Conservation (phyloP, 306 rosid species). For the Begonia masoniana region DNA sequence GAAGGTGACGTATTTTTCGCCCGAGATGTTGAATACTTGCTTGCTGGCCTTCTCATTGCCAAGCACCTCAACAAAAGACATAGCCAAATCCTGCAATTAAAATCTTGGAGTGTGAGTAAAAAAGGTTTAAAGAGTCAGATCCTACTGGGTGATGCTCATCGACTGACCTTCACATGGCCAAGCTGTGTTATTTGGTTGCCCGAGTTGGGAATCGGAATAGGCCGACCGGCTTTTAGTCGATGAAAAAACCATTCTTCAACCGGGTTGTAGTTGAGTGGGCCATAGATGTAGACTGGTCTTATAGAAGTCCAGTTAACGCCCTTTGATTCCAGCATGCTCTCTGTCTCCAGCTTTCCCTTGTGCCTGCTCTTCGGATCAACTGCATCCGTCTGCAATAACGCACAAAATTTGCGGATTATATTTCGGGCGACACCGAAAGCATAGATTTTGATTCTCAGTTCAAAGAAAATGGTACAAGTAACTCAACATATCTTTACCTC, state of each 20-base stretch:
- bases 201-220: constrained; percentile 83
- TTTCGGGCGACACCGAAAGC: too few species aligned
- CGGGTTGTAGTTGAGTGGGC: constrained; percentile 94
- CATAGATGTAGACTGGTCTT: constrained; percentile 94
- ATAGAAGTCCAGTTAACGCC: constrained; percentile 89
- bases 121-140: too few species aligned
- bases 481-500: constrained; percentile 33
- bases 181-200: constrained; percentile 87
- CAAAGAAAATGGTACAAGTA: too few species aligned
- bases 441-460: too few species aligned
- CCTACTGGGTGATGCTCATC: too few species aligned
- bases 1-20: constrained; percentile 82
- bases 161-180: constrained; percentile 79
- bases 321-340: constrained; percentile 54
- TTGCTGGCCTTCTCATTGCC: constrained; percentile 14
- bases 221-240: constrained; percentile 92
- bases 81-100: too few species aligned
- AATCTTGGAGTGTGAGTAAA: neutral
- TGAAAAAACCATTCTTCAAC: constrained; percentile 99
- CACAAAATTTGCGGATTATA: neutral
- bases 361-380: constrained; percentile 99
- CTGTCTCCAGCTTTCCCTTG: constrained; percentile 99
- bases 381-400: constrained; percentile 46
- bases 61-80: too few species aligned
- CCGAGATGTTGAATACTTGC: constrained; percentile 89